phyloP scores from a whole-genome alignment of 164 flowering plant species.

The Buxus sempervirens region DNA sequence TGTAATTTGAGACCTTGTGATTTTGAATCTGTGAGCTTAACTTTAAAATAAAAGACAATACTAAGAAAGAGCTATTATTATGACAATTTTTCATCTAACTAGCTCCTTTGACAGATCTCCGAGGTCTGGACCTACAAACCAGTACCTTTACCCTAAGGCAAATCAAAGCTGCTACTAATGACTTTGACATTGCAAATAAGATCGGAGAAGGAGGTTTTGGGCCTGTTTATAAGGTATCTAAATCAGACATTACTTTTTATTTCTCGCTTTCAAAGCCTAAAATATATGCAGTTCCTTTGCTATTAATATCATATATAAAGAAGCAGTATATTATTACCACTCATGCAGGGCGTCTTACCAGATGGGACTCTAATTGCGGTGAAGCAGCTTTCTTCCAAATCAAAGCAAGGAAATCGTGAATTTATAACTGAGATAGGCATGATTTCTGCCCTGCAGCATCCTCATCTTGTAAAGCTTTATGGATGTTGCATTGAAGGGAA shows the following conservation, averaged over 20 bases:
- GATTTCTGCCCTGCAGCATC: conserved; percentile 42
- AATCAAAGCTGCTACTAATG: conserved; percentile 45
- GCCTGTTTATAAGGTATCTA: conserved; percentile 52
- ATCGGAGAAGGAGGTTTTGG: conserved; percentile 80
- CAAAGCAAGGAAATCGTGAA: conserved; percentile 46
- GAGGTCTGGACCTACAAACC: conserved; percentile 35
- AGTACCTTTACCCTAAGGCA: conserved; percentile 45
- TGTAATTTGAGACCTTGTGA: too few species aligned
- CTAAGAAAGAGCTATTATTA: too few species aligned
- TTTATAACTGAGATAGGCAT: conserved; percentile 45
- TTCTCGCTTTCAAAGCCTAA: background rate
- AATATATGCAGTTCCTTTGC: background rate
- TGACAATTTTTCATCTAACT: background rate
- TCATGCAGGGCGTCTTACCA: conserved; percentile 26
- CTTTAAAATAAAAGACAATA: too few species aligned
- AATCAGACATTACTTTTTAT: background rate
- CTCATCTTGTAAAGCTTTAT: conserved; percentile 40
- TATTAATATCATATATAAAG: background rate
- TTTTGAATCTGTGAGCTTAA: too few species aligned
- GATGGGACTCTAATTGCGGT: conserved; percentile 43
- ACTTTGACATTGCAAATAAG: conserved; percentile 45
- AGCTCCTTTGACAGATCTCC: conserved; percentile 23
- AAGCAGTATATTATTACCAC: background rate
- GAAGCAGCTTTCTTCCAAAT: conserved; percentile 41
- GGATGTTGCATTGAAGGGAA: conserved; percentile 43